phyloP scores from a whole-genome alignment of 2,329 filamentous ascomycete genomes.

The Colletotrichum sp. region DNA sequence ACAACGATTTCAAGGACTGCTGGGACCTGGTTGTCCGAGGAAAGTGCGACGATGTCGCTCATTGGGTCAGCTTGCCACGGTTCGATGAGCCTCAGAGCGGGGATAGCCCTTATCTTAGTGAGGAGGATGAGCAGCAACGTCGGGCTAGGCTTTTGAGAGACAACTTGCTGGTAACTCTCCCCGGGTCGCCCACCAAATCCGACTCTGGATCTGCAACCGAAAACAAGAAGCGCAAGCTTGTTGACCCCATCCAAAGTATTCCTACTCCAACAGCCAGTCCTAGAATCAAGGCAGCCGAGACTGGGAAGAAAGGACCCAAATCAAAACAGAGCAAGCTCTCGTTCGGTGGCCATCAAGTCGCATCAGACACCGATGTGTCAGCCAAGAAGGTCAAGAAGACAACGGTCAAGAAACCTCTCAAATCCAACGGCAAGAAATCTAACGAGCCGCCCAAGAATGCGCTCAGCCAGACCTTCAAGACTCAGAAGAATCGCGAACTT shows the following conservation, averaged over 20 bases:
- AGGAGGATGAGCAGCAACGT: slow-evolving; percentile 45
- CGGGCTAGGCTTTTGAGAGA: slow-evolving; percentile 40
- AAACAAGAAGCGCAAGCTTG: slow-evolving; percentile 42
- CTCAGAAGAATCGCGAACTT: slow-evolving; percentile 42
- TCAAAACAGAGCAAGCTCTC: slow-evolving; percentile 58
- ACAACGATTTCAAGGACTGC: slow-evolving; percentile 85
- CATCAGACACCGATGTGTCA: slow-evolving; percentile 23
- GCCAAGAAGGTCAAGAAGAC: slow-evolving; percentile 31
- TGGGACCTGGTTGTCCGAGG: slow-evolving; percentile 92
- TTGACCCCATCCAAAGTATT: slow-evolving; percentile 54
- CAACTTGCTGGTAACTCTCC: slow-evolving; percentile 48
- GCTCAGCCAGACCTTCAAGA: slow-evolving; percentile 48
- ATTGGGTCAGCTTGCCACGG: slow-evolving; percentile 66
- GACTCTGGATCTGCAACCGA: slow-evolving; percentile 35
- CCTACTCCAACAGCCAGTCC: slow-evolving; percentile 65
- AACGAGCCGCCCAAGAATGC: slow-evolving; percentile 40
- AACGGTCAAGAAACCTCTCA: slow-evolving; percentile 35
- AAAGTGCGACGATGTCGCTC: slow-evolving; percentile 86
- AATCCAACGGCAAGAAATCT: slow-evolving; percentile 39
- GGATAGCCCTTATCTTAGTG: slow-evolving; percentile 50
- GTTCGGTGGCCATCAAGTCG: slow-evolving; percentile 37
- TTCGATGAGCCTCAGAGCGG: slow-evolving; percentile 63
- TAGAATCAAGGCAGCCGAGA: slow-evolving; percentile 45
- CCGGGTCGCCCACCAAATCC: slow-evolving; percentile 26
- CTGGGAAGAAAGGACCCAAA: slow-evolving; percentile 43